Evolutionary conservation across 495 filamentous ascomycete species (phyloP), one percentile per base, ranked within the genome.

Genomic region (Daldinia decipiens): DNA sequence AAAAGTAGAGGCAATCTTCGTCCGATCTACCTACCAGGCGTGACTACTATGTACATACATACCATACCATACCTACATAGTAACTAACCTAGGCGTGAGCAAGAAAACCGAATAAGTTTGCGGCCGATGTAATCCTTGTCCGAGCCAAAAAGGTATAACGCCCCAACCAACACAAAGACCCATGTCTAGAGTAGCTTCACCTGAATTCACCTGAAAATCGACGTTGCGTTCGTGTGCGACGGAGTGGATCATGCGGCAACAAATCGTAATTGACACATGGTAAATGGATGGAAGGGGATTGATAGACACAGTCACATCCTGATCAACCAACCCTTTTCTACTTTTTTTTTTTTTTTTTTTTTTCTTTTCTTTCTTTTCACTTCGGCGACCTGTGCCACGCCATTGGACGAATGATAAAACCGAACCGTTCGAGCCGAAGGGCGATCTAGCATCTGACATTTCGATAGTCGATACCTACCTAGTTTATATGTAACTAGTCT

Each of bases 161-260:
- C 38, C 53, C 53, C 59, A 47, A 64, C 47, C 62, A 51, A 32
- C 50, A 27, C 40, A 70, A 52, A 31, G 32, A 43, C 61, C 55
- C 68, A 56, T 65, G 70, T 27, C 55, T 55, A 59, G 62, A 57
- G 70, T 68, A 73, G 65, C 70, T 73, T 73, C 70, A 73, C 70
- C 70, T 73, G 70, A 73, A 73, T 73, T 73, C 70, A 73, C 70
- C 70, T 73, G 70, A 73, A 58, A 69, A 62, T 73, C 56, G 70
- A 66, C 21, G 70, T 73, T 65, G 65, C 70, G 67, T 27, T 72
- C 59, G 56, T 68, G 50, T 73, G 65, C 60, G 43, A 59, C 36
- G 27, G 45, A 62, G 64, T 62, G 61, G 65, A 53, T 65, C 61
- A 62, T 66, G 65, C 70, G 70, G 66, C 65, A 73, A 62, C 70